A percentile compares a stretch with the other conserved stretches of the same genome.
phyloP scores from a whole-genome alignment of 202 grass and related monocot species.

The Brachypodium distachyon region DNA sequence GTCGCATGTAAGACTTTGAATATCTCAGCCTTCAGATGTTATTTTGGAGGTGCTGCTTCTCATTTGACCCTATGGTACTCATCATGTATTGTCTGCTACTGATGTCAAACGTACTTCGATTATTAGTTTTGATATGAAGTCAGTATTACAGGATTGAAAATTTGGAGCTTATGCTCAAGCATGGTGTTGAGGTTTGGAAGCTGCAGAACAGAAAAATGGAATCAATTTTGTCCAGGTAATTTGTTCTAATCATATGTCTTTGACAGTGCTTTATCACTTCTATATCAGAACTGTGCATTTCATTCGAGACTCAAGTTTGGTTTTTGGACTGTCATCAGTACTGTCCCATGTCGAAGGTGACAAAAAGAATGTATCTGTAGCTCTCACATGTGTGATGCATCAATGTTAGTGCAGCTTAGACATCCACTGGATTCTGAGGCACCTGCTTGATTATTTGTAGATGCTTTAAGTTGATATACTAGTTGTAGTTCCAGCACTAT shows the following conservation, averaged over 20 bases:
- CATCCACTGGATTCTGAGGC: not conserved
- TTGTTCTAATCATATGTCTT: not conserved
- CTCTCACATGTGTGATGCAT: not conserved
- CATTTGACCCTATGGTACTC: not conserved
- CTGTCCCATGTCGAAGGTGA: not conserved
- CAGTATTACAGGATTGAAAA: slow-evolving; percentile 85
- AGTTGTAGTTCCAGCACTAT: not conserved
- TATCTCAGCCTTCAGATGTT: not conserved
- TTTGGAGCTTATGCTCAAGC: slow-evolving; percentile 82
- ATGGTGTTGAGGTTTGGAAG: slow-evolving; percentile 94
- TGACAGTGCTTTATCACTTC: not conserved
- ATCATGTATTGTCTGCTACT: not conserved
- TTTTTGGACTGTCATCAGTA: not conserved
- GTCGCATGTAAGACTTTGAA: not conserved
- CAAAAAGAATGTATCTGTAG: not conserved
- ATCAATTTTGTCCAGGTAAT: slow-evolving; percentile 81
- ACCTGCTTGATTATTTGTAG: not conserved
- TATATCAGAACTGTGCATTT: not conserved
- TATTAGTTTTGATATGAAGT: slow-evolving; percentile 9
- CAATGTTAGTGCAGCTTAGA: not conserved
- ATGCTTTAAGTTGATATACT: not conserved
- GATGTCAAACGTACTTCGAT: not conserved
- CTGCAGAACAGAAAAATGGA: slow-evolving; percentile 89
- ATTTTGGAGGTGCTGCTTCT: not conserved
- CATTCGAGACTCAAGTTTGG: not conserved